A percentile compares a stretch with the other conserved stretches of the same genome.
Evolutionary conservation across 202 grass and related monocot genomes (phyloP).

Genomic region (Schoenoplectus triqueter): DNA sequence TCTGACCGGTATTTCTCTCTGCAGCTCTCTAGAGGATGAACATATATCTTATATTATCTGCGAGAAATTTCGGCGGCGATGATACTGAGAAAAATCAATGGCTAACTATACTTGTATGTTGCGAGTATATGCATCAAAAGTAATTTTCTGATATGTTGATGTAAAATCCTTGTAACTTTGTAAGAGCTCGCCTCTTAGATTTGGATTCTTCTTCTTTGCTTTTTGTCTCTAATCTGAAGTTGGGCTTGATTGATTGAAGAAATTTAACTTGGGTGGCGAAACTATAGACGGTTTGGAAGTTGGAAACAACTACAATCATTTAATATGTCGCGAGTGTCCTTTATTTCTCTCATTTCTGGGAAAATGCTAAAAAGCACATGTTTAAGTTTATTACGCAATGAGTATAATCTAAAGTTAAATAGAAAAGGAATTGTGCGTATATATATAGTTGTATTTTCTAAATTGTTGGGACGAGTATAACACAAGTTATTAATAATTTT

Average conservation of each 20-base stretch:
- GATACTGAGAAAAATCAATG: not conserved
- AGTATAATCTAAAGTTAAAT: not conserved
- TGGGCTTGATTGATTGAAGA: not conserved
- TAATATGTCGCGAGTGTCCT: not conserved
- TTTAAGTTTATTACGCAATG: not conserved
- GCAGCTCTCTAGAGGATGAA: not conserved
- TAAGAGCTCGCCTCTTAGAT: not conserved
- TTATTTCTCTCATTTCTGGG: not conserved
- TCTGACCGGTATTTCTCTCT: not conserved
- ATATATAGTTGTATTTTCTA: not conserved
- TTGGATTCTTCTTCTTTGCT: not conserved
- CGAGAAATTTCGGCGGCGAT: not conserved
- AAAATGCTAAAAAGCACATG: constrained; percentile 4
- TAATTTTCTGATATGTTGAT: not conserved
- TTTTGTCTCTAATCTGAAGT: not conserved
- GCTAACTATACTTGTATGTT: not conserved
- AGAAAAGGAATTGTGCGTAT: not conserved
- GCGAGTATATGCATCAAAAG: not conserved
- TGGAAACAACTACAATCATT: not conserved
- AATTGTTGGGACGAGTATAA: not conserved
- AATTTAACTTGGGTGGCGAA: not conserved
- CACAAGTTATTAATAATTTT: not conserved
- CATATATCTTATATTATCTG: not conserved
- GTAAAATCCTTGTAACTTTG: not conserved
- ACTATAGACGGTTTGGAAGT: not conserved